A percentile compares a stretch with the other conserved stretches of the same genome.
Conservation (phyloP, 2,329 filamentous ascomycete species). For the Didymella glomerata region DNA sequence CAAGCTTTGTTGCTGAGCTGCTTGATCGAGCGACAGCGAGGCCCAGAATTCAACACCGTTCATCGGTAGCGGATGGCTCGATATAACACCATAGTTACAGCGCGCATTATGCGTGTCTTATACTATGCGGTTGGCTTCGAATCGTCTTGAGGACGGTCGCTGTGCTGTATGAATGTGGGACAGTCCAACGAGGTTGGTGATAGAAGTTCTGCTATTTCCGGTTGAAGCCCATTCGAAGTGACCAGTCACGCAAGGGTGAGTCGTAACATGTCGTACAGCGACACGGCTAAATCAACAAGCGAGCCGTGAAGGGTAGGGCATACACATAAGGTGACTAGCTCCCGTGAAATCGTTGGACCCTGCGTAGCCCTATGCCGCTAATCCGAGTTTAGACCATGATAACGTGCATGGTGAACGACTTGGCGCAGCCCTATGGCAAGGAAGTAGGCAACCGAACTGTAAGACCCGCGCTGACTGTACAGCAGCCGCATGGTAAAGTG, state of each 20-base stretch:
- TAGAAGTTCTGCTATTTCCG: neutral
- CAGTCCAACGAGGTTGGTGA: neutral
- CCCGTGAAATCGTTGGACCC: conserved; percentile 12
- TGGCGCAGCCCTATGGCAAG: conserved; percentile 8
- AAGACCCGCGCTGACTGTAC: conserved; percentile 6
- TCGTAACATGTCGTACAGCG: neutral
- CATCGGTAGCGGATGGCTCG: neutral
- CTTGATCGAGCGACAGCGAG: neutral
- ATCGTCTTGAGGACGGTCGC: neutral
- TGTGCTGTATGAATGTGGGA: neutral
- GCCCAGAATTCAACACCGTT: neutral
- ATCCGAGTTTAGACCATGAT: neutral
- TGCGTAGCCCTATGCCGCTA: conserved; percentile 7
- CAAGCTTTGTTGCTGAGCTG: neutral
- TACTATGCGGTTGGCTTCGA: neutral
- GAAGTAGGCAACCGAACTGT: conserved; percentile 1
- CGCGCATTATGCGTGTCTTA: neutral
- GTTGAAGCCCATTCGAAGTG: neutral
- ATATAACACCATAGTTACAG: neutral
- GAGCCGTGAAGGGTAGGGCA: neutral
- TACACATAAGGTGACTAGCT: conserved; percentile 5
- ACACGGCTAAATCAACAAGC: neutral
- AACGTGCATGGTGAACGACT: conserved; percentile 13
- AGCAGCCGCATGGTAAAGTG: neutral
- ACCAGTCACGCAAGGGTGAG: neutral